These are phyloP conservation scores for Plasmodium relictum DNA, from an alignment of 169 alveolate species.

Conservation along the genomic window DNA sequence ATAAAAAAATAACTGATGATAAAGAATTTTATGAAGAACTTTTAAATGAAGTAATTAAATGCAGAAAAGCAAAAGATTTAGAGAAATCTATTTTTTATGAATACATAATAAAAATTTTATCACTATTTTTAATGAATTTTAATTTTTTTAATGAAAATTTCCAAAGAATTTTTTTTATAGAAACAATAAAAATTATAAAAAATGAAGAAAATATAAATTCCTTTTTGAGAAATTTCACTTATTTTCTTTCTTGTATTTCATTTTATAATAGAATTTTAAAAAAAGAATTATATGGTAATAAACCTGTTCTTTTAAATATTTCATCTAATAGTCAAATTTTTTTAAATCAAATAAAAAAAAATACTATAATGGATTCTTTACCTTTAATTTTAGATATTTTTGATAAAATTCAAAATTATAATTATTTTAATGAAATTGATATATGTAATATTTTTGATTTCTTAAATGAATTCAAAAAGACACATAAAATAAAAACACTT, in stretches of 20 bases:
- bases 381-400: slow-evolving; percentile 52
- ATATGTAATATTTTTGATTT: slow-evolving; percentile 75
- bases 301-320: too few species aligned
- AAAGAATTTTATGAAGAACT: slow-evolving; percentile 45
- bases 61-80: slow-evolving; percentile 15
- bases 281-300: background rate
- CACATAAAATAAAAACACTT: slow-evolving; percentile 29
- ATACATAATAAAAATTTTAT: slow-evolving; percentile 35
- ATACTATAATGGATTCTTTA: slow-evolving; percentile 2
- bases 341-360: background rate
- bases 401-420: slow-evolving; percentile 25
- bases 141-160: slow-evolving; percentile 28
- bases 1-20: slow-evolving; percentile 27
- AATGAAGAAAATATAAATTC: slow-evolving; percentile 41
- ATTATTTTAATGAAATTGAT: slow-evolving; percentile 32
- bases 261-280: slow-evolving; percentile 59
- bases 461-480: slow-evolving; percentile 63
- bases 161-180: slow-evolving; percentile 54
- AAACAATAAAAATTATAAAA: slow-evolving; percentile 24
- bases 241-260: slow-evolving; percentile 72
- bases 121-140: slow-evolving; percentile 25
- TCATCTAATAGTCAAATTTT: background rate
- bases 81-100: slow-evolving; percentile 47
- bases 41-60: slow-evolving; percentile 39
- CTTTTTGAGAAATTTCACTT: slow-evolving; percentile 53